Evolutionary conservation across 768 basidiomycete species (phyloP).

Genomic region (Hericium alpestre): DNA sequence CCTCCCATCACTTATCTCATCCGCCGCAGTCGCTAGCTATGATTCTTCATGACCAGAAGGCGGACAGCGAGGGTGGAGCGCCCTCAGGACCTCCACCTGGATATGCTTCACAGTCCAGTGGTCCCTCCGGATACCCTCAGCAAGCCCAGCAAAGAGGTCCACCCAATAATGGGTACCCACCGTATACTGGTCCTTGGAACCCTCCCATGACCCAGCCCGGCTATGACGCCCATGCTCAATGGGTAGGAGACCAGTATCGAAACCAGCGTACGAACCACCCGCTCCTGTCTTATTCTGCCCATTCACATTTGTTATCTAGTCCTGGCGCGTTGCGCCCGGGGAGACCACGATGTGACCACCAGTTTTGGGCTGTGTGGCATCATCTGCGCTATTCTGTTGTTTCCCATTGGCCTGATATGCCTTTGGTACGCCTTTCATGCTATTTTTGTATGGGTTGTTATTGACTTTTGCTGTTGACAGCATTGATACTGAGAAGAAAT

Average conservation of each 20-base stretch:
- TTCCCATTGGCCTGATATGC: conserved; percentile 20
- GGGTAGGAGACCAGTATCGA: conserved; percentile 12
- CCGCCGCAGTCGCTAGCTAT: neutral
- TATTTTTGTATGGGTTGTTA: neutral
- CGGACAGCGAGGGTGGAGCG: neutral
- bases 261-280: conserved; percentile 8
- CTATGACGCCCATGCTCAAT: neutral
- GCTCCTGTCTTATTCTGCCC: neutral
- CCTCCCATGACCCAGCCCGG: neutral
- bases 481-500: conserved; percentile 18
- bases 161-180: conserved; percentile 3
- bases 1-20: no score
- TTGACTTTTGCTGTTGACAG: conserved; percentile 2
- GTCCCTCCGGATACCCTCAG: neutral
- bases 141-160: neutral
- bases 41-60: neutral
- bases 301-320: conserved; percentile 4
- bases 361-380: conserved; percentile 21
- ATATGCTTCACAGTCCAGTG: neutral
- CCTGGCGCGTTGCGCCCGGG: conserved; percentile 19
- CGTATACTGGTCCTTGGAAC: neutral
- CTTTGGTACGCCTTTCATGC: conserved; percentile 13
- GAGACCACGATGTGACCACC: conserved; percentile 19
- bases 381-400: conserved; percentile 19
- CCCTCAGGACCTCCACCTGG: neutral